Percentiles rank a stretch among this genome's conserved stretches.
Conservation (phyloP, 148 eudicot species). For the Pharnaceum exiguum region DNA sequence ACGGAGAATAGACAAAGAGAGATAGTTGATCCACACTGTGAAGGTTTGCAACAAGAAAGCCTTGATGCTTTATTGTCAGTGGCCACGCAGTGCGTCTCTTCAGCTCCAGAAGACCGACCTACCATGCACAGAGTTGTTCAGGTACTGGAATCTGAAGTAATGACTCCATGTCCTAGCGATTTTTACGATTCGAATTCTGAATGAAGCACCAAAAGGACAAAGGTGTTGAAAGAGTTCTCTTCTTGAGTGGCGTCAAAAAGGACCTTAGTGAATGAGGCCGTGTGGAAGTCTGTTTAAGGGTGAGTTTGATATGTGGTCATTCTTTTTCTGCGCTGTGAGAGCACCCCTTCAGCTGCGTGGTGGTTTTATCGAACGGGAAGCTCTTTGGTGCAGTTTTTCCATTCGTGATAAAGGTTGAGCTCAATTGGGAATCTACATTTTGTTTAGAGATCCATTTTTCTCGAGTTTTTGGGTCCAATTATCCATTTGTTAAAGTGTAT, state of each 20-base stretch:
- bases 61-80: conserved; percentile 78
- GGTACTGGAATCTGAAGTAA: conserved; percentile 89
- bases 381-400: conserved; percentile 20
- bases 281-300: conserved; percentile 6
- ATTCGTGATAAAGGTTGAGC: conserved; percentile 21
- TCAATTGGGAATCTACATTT: conserved; percentile 11
- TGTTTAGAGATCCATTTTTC: conserved; percentile 26
- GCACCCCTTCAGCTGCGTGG: conserved; percentile 10
- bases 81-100: conserved; percentile 81
- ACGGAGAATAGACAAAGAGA: conserved; percentile 75
- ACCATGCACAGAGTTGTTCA: conserved; percentile 96
- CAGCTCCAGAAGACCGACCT: conserved; percentile 91
- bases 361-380: conserved; percentile 6
- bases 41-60: conserved; percentile 73
- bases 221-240: conserved; percentile 3
- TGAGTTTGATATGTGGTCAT: conserved; percentile 17
- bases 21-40: conserved; percentile 74
- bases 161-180: conserved; percentile 98
- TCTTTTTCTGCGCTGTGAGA: conserved; percentile 17
- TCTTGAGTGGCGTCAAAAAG: not conserved
- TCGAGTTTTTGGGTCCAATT: conserved; percentile 1
- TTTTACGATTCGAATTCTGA: conserved; percentile 88
- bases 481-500: conserved; percentile 30
- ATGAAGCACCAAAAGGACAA: conserved; percentile 26
- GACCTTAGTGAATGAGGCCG: conserved; percentile 5